Base-by-base conservation (phyloP, 768 basidiomycete genomes). In the Favolaschia claudopus region DNA sequence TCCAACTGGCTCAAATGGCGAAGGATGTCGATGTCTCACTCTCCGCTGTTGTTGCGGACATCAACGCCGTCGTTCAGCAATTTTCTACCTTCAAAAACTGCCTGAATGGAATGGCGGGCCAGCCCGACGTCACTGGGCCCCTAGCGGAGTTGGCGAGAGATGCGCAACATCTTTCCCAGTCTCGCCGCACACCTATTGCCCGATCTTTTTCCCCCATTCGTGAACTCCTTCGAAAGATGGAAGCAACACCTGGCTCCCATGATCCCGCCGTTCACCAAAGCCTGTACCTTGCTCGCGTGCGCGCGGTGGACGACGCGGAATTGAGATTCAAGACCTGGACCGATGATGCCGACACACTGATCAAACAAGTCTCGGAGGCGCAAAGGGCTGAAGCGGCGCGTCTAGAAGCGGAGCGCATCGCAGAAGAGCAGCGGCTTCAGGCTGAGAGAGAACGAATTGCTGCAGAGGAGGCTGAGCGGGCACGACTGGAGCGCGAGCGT, bases 211-310 rank as follows among this genome's bases (percentile, higher is more conserved):
- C 84, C 17, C 75, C 79, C 7, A 78, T 87, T 39, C 86, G 82
- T 19, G 82, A 85, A 39, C 70, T 84, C 3, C 74, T 92, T 19
- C 78, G 79, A 19, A 74, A 72, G 22, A 85, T 93, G 78, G 84
- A 88, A n/a, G 64, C 76, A 29, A 59, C 71, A 9, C 79, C 85
- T 31, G 73, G 76, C 39, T 69, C 74, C 2, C 71, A 75, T 28
- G 85, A 87, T 48, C 51, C 74, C 17, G 67, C 76, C 37, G 72
- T 81, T n/a, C 79, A 81, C 38, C 81, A 86, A 43, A 67, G 69
- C 20, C 53, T 92, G 1, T 79, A 84, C 53, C 70, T 76, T 19
- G 70, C 85, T 13, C 82, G 89, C 39, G 72, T 74, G 38, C 76
- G 79, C 53, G 76, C 78, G 7, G 75, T 85, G 15, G 81, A 87